phyloP scores from a whole-genome alignment of 2,329 filamentous ascomycete species.

The Ophiocordyceps camponoti-floridani region DNA sequence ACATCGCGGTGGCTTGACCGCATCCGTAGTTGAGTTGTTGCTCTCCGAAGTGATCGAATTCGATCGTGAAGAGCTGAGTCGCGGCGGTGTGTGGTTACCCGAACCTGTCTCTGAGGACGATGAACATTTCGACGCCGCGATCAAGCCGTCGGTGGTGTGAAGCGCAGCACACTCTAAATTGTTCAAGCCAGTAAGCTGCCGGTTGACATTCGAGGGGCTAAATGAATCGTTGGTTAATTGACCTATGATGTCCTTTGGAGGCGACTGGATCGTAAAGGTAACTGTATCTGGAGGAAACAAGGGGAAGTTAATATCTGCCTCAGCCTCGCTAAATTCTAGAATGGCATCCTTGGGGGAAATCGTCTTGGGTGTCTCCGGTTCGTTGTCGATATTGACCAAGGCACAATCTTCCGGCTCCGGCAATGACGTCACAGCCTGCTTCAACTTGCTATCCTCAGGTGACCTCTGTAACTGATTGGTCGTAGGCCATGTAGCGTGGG shows the following conservation, averaged over 20 bases:
- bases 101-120: background rate
- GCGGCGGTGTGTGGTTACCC: conserved; percentile 11
- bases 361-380: conserved; percentile 49
- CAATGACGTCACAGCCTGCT: conserved; percentile 32
- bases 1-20: conserved; percentile 40
- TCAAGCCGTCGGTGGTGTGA: background rate
- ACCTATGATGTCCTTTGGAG: conserved; percentile 15
- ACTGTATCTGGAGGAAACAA: conserved; percentile 50
- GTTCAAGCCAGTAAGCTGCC: too few relatives aligned
- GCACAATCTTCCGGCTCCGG: conserved; percentile 17
- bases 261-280: conserved; percentile 22
- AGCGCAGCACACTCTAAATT: background rate
- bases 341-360: conserved; percentile 90
- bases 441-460: conserved; percentile 41
- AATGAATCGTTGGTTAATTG: background rate
- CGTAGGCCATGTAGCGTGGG: conserved; percentile 5
- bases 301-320: conserved; percentile 51
- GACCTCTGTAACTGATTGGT: conserved; percentile 39
- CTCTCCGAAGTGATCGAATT: conserved; percentile 21
- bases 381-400: conserved; percentile 9
- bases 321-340: conserved; percentile 63
- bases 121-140: background rate
- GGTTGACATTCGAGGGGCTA: background rate
- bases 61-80: conserved; percentile 25
- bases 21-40: conserved; percentile 11